phyloP scores from a whole-genome alignment of 2,329 filamentous ascomycete species.

The Cytospora mali region DNA sequence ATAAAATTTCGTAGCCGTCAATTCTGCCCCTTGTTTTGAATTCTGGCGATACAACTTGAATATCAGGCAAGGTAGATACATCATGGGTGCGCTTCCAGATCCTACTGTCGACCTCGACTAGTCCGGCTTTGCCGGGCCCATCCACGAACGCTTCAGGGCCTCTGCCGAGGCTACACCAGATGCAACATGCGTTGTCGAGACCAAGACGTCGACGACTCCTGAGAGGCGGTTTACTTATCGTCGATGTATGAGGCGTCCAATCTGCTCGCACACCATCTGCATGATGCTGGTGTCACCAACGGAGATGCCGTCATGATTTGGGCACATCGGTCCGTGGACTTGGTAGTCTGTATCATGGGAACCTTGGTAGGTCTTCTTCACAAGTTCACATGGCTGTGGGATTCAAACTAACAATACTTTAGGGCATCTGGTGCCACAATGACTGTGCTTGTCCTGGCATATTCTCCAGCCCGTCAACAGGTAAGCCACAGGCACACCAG shows the following conservation, averaged over 20 bases:
- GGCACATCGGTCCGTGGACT: constrained; percentile 75
- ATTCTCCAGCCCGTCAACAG: constrained; percentile 78
- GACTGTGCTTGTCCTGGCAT: constrained; percentile 75
- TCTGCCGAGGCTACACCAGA: constrained; percentile 72
- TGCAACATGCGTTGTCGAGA: constrained; percentile 53
- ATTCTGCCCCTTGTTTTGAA: constrained; percentile 9
- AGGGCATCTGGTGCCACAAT: constrained; percentile 61
- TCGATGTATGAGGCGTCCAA: constrained; percentile 84
- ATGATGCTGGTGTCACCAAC: constrained; percentile 69
- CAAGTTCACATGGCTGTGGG: background rate
- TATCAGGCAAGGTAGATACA: constrained; percentile 4
- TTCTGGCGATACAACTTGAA: constrained; percentile 2
- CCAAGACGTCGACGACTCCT: constrained; percentile 49
- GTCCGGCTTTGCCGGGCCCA: constrained; percentile 66
- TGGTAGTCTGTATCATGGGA: constrained; percentile 76
- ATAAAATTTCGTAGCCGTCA: constrained; percentile 17
- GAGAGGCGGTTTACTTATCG: constrained; percentile 76
- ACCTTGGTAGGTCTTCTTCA: constrained; percentile 36
- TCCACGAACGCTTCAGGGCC: constrained; percentile 69
- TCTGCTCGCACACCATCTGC: constrained; percentile 76
- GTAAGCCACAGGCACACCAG: constrained; percentile 9
- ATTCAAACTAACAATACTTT: constrained; percentile 23
- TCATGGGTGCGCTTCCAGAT: constrained; percentile 52
- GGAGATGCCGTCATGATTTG: constrained; percentile 95
- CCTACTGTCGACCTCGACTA: constrained; percentile 69